A percentile compares a stretch with the other conserved stretches of the same genome.
Conservation (phyloP, 306 rosid genomes). For the Prunus mume region DNA sequence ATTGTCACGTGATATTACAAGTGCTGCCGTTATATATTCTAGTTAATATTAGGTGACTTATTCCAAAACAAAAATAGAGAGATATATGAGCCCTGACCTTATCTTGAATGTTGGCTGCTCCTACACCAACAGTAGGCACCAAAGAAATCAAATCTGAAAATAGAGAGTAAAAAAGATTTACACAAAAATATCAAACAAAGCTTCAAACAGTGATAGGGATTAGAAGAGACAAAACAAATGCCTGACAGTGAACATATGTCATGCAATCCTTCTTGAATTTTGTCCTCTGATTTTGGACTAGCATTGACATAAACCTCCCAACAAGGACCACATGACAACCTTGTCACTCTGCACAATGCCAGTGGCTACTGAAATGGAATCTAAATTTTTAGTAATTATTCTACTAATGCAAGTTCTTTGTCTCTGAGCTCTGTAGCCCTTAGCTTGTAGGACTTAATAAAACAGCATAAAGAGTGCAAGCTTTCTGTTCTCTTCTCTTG, state of each 20-base stretch:
- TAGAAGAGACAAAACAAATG: slow-evolving; percentile 24
- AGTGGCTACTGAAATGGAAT: slow-evolving; percentile 23
- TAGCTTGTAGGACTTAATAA: slow-evolving; percentile 10
- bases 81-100: slow-evolving; percentile 25
- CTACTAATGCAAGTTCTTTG: neutral
- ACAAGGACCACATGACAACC: slow-evolving; percentile 46
- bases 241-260: slow-evolving; percentile 9
- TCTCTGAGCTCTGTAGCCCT: neutral
- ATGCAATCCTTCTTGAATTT: slow-evolving; percentile 12
- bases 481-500: neutral
- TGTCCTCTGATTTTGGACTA: slow-evolving; percentile 34
- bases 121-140: slow-evolving; percentile 2
- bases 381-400: slow-evolving; percentile 20
- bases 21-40: neutral
- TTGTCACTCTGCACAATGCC: neutral
- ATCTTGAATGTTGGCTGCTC: slow-evolving; percentile 28
- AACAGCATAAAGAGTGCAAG: slow-evolving; percentile 17
- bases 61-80: neutral
- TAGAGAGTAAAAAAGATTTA: slow-evolving; percentile 21
- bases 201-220: neutral
- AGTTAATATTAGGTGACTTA: no score
- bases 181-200: neutral
- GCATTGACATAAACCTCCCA: slow-evolving; percentile 4
- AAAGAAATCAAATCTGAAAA: slow-evolving; percentile 23
- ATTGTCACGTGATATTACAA: neutral